A percentile compares a stretch with the other conserved stretches of the same genome.
Conservation (phyloP, 2,329 filamentous ascomycete genomes). For the Simplicillium sp. region DNA sequence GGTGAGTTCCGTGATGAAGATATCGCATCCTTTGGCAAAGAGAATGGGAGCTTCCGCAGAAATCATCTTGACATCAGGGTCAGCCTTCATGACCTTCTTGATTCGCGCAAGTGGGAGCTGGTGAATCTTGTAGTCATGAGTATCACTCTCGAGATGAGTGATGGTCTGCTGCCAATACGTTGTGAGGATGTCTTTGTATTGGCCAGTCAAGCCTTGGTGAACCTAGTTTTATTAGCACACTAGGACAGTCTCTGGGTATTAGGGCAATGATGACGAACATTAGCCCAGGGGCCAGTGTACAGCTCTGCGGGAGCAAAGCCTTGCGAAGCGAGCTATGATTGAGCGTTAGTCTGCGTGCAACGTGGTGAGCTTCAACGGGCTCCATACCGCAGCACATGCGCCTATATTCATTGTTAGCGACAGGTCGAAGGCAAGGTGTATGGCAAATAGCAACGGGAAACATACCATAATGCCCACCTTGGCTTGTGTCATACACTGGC, state of each 20-base stretch:
- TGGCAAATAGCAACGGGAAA: conserved; percentile 6
- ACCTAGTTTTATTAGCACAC: conserved; percentile 45
- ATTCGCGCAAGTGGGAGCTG: conserved; percentile 95
- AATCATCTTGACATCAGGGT: conserved; percentile 99
- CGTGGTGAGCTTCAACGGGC: conserved; percentile 1
- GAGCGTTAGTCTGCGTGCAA: conserved; percentile 15
- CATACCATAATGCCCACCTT: conserved; percentile 72
- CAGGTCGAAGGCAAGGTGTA: conserved; percentile 1
- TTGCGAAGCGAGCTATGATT: conserved; percentile 66
- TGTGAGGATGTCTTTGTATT: conserved; percentile 93
- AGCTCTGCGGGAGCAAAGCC: conserved; percentile 88
- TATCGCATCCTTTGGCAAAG: conserved; percentile 97
- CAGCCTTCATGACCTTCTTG: conserved; percentile 99
- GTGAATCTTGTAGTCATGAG: conserved; percentile 97
- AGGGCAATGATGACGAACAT: conserved; percentile 48
- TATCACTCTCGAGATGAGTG: conserved; percentile 86
- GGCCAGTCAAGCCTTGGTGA: conserved; percentile 85
- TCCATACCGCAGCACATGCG: conserved; percentile 35
- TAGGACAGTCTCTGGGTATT: neutral
- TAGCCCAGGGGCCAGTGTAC: conserved; percentile 91
- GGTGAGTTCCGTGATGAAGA: conserved; percentile 97
- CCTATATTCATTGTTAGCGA: conserved; percentile 24
- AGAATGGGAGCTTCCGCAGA: conserved; percentile 95
- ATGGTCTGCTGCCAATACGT: conserved; percentile 99
- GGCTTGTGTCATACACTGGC: conserved; percentile 62